Evolutionary conservation across 2,329 filamentous ascomycete species (phyloP).

Genomic region (Fusarium metavorans): DNA sequence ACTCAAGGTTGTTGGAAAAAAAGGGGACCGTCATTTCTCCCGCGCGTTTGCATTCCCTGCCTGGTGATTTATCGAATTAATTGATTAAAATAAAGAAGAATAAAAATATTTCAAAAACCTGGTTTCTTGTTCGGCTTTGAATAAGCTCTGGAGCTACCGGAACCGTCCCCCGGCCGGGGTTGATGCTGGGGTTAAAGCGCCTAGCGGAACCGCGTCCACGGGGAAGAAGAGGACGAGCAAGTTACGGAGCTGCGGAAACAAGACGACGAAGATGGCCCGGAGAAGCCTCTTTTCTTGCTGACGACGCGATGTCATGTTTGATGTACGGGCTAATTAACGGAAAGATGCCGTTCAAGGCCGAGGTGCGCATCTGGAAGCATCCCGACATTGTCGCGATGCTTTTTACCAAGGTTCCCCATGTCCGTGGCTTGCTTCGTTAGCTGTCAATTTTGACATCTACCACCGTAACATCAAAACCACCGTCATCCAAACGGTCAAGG

Average conservation of each 20-base stretch:
- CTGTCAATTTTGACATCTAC: background rate
- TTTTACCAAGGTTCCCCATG: background rate
- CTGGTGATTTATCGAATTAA: background rate
- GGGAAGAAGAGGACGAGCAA: slow-evolving; percentile 12
- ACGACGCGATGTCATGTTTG: background rate
- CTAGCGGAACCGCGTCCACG: slow-evolving; percentile 13
- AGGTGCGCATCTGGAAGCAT: background rate
- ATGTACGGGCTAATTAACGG: background rate
- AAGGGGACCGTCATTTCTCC: background rate
- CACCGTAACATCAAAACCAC: background rate
- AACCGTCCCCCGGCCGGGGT: slow-evolving; percentile 16
- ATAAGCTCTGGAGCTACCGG: slow-evolving; percentile 10
- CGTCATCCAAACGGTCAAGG: slow-evolving; percentile 8
- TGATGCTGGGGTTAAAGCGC: slow-evolving; percentile 10
- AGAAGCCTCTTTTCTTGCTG: background rate
- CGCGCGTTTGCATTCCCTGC: slow-evolving; percentile 19
- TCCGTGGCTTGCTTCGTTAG: background rate
- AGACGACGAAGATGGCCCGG: background rate
- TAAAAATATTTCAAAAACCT: slow-evolving; percentile 6
- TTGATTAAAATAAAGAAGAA: slow-evolving; percentile 5
- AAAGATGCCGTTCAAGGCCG: background rate
- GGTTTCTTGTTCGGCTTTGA: background rate
- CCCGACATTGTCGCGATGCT: background rate
- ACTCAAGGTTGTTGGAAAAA: slow-evolving; percentile 3
- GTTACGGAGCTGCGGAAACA: slow-evolving; percentile 6